Percentiles rank a stretch among this genome's conserved stretches.
These are phyloP conservation scores for Pseudocercospora musae DNA, from an alignment of 2,329 filamentous ascomycete genomes.

Conservation along the genomic window DNA sequence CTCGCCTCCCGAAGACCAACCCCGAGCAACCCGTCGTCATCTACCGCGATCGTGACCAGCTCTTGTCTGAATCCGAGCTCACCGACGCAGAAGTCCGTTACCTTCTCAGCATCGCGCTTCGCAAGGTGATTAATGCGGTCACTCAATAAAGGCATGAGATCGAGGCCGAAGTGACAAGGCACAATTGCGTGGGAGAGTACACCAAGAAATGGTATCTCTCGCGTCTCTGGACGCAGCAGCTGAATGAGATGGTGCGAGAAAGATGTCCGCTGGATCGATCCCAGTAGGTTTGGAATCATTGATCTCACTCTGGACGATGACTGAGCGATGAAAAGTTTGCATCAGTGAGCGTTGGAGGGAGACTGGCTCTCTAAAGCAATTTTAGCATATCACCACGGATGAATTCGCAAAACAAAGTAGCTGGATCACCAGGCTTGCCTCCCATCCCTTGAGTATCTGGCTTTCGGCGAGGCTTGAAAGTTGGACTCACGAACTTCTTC, in stretches of 20 bases:
- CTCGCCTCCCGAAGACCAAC: background rate
- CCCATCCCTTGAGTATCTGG: too few species aligned
- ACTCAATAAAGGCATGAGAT: background rate
- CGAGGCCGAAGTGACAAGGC: too few species aligned
- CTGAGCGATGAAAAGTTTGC: background rate
- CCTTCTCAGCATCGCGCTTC: background rate
- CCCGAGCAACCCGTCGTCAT: background rate
- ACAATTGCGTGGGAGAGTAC: background rate
- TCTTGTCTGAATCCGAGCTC: background rate
- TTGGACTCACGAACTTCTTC: too few species aligned
- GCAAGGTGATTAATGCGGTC: background rate
- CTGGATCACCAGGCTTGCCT: background rate
- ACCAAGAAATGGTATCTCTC: background rate
- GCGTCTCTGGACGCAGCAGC: background rate
- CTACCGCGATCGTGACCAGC: background rate
- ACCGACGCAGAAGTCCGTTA: background rate
- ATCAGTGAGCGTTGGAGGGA: background rate
- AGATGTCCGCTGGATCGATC: background rate
- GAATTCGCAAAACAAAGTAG: background rate
- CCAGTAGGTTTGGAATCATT: background rate
- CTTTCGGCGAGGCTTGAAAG: too few species aligned
- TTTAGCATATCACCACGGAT: background rate
- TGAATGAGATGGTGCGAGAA: background rate
- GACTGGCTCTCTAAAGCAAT: background rate
- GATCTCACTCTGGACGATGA: background rate